These are phyloP conservation scores for Clitopilus passeckerianus DNA, from an alignment of 768 basidiomycete genomes.

Conservation along the genomic window DNA sequence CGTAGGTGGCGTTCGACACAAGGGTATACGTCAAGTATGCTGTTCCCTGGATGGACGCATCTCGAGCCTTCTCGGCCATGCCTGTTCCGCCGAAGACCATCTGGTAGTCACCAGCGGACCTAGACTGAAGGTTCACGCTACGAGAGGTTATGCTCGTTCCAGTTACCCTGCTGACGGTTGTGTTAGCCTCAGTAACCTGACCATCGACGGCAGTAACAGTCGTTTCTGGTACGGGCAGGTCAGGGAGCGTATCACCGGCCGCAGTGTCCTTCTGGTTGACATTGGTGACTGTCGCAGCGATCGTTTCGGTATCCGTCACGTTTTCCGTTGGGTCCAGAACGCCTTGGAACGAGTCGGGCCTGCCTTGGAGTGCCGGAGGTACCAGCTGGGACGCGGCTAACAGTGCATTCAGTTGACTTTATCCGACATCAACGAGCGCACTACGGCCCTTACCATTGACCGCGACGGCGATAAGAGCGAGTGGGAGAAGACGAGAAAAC, in stretches of 20 bases:
- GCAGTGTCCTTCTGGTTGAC: constrained; percentile 38
- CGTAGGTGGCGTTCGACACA: constrained; percentile 39
- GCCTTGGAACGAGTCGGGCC: background rate
- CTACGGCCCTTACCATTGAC: background rate
- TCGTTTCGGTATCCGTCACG: constrained; percentile 9
- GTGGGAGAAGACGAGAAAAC: background rate
- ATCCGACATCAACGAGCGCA: background rate
- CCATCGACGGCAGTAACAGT: constrained; percentile 42
- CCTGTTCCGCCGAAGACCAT: constrained; percentile 35
- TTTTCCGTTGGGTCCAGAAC: background rate
- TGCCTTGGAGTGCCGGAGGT: background rate
- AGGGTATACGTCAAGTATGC: constrained; percentile 44
- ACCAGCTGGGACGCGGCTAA: background rate
- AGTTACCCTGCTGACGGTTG: constrained; percentile 7
- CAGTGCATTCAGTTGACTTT: background rate
- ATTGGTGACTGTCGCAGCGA: constrained; percentile 24
- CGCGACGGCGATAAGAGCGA: background rate
- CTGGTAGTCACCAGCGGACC: constrained; percentile 24
- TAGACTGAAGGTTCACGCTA: constrained; percentile 6
- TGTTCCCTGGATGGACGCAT: constrained; percentile 42
- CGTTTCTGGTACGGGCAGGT: constrained; percentile 30
- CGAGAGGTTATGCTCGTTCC: constrained; percentile 8
- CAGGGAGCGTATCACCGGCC: constrained; percentile 19
- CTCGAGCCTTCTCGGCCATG: constrained; percentile 27
- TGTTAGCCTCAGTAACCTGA: constrained; percentile 18